Evolutionary conservation across 2,329 filamentous ascomycete species (phyloP), one percentile per base, ranked within the genome.

Genomic region (Clonostachys chloroleuca): DNA sequence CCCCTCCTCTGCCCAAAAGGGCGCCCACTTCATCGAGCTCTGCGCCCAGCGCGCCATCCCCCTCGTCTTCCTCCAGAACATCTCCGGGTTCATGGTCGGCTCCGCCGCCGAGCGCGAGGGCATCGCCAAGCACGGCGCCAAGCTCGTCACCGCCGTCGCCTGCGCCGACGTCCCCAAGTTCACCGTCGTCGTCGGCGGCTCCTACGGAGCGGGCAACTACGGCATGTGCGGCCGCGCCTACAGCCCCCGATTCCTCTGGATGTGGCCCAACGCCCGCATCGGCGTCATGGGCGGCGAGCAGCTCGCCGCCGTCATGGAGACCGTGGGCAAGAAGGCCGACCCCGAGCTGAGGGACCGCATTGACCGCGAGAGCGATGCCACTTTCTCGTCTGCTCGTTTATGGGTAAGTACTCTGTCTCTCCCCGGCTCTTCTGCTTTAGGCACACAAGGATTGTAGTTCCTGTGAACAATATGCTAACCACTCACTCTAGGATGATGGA

Each of bases 151-250:
- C 4, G 94, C 92, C 8, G 94, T 97, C 12, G 89, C 91, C 9
- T 96, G 92, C 62, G 92, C 92, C 5, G 83, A 94, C 55, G 92
- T 97, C 40, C 92, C 94, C 55, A 97, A 99, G 67, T 92, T 97
- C 62, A 99, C 94, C 1, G 89, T 99, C 14, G 89, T 99, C 1
- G 86, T 96, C n/a, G 94, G 94, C 20, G 88, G 87, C 33, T 92
- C 86, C 64, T 94, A 94, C 54, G 92, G 92, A 49, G 92, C 92
- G 8, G 94, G 94, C 5, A 99, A 97, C 67, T 99, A 99, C 63
- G 94, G 92, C 58, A 99, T 99, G 94, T 97, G 90, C 62, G 94
- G 94, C 18, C 81, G 94, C 44, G 92, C 94, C 3, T 99, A 96
- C 67, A 83, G 81, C n/a, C 92, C 92, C 0, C 77, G 91, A 12